Base-by-base conservation (phyloP, 176 grass and related monocot genomes). In the Eragrostis curvula region DNA sequence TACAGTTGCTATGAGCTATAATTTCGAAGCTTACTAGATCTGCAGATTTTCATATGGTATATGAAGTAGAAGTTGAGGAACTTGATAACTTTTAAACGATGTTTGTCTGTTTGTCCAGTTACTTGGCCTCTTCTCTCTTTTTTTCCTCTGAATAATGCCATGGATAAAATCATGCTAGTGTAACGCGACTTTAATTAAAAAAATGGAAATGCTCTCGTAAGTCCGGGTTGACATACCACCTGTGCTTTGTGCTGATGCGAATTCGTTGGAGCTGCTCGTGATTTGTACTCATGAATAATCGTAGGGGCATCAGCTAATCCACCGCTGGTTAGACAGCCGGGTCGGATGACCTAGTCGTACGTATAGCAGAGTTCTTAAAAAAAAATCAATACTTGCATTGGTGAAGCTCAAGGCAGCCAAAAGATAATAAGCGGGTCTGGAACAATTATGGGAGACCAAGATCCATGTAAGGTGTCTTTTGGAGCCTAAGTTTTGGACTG, bases 381-480 rank as follows among this genome's bases (percentile, higher is more conserved):
- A 71, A 64, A 73, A 28, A 46, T 9, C 39, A 50, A 56, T 83
- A 64, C 13, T 60, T 20, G 24, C 73, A 44, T 66, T 7, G 17
- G 49, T 13, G 64, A 72, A 79, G 72, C 17, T 68, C 72, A n/a
- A 73, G 3, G 21, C 7, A 59, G 41, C 28, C 51, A 69, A 60
- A 27, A 41, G 71, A 27, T 45, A 20, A 5, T 44, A 8, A 48
- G 45, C 18, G 18, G 1, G 21, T 65, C 39, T 68, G 48, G 30
- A 53, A 68, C 12, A 68, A 32, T 17, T 48, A 16, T 11, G 10
- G 58, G 23, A 24, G 17, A 46, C 46, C 36, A 51, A 55, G 23
- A 64, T 64, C 8, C 56, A 79, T 72, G 55, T 61, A 9, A 64
- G 67, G 67, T 15, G 43, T 41, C 46, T 68, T 81, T 57, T 57